These are phyloP conservation scores for Barbarea vulgaris DNA, from an alignment of 345 rosid species.

Conservation along the genomic window DNA sequence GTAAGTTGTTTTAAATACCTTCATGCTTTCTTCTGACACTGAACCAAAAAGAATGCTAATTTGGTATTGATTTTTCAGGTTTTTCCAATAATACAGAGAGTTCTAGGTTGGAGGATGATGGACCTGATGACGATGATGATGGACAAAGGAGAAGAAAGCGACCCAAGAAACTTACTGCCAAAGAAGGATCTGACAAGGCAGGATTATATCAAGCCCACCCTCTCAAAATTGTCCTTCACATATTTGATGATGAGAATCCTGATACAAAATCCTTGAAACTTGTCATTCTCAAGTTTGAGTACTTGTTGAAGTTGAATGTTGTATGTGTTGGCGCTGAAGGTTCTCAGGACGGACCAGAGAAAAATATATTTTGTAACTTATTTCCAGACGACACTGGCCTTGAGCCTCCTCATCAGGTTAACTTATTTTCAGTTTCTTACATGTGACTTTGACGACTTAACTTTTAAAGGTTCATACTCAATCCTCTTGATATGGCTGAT, in stretches of 20 bases:
- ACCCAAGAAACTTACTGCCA: conserved; percentile 58
- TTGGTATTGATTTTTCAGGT: conserved; percentile 48
- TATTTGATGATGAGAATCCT: conserved; percentile 68
- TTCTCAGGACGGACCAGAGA: conserved; percentile 65
- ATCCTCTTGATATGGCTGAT: conserved; percentile 24
- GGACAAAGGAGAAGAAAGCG: conserved; percentile 90
- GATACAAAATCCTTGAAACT: conserved; percentile 72
- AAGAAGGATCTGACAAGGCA: conserved; percentile 67
- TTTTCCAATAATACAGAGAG: conserved; percentile 57
- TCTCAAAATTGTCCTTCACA: conserved; percentile 66
- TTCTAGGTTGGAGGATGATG: conserved; percentile 83
- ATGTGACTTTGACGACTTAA: neutral
- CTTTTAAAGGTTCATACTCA: conserved; percentile 14
- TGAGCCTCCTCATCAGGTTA: conserved; percentile 93
- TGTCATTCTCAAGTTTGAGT: conserved; percentile 75
- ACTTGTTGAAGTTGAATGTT: conserved; percentile 75
- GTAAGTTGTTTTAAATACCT: conserved; percentile 39
- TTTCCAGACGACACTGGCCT: conserved; percentile 84
- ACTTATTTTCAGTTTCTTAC: conserved; percentile 16
- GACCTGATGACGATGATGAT: conserved; percentile 86
- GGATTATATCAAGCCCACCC: conserved; percentile 81
- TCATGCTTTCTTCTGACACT: neutral
- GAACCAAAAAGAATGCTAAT: conserved; percentile 2
- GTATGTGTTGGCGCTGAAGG: conserved; percentile 84
- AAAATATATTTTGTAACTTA: conserved; percentile 81